Percentiles rank a stretch among this genome's conserved stretches.
Evolutionary conservation across 1,139 yeast species (phyloP).

Genomic region (Ashbya aceris): DNA sequence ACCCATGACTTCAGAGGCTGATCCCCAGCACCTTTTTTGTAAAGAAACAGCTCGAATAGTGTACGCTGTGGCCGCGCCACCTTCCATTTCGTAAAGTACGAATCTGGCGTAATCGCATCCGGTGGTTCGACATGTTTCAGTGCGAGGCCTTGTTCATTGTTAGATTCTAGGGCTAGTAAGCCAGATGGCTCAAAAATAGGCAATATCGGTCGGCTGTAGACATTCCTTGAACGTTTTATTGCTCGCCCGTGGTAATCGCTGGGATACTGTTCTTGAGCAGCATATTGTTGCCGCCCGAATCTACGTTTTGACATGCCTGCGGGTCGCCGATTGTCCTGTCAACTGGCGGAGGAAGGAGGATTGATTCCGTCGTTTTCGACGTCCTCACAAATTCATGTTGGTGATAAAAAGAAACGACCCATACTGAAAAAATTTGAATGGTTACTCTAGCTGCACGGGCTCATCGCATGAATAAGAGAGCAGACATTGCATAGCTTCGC

Average conservation of each 20-base stretch:
- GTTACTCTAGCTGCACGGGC: slow-evolving; percentile 10
- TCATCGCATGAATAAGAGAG: slow-evolving; percentile 12
- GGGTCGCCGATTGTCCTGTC: too few relatives aligned
- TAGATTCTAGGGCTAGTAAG: slow-evolving; percentile 37
- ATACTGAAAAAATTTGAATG: slow-evolving; percentile 11
- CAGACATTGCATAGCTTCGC: slow-evolving; percentile 2
- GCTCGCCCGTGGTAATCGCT: not conserved
- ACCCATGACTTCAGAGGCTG: slow-evolving; percentile 22
- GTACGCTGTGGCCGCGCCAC: slow-evolving; percentile 25
- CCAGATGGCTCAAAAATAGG: slow-evolving; percentile 39
- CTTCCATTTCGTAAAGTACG: slow-evolving; percentile 18
- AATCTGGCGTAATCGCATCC: slow-evolving; percentile 32
- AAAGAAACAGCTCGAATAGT: slow-evolving; percentile 20
- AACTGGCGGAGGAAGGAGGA: too few relatives aligned
- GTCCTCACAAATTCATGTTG: not conserved
- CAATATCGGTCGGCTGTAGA: slow-evolving; percentile 8
- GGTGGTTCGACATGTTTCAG: slow-evolving; percentile 39
- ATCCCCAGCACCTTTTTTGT: slow-evolving; percentile 9
- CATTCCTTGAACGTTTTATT: not conserved
- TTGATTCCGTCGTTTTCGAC: too few relatives aligned
- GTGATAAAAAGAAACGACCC: not conserved
- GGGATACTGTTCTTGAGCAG: not conserved
- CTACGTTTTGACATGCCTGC: too few relatives aligned
- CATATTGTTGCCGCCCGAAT: too few relatives aligned
- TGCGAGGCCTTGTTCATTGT: slow-evolving; percentile 33